Conservation (phyloP, 306 rosid genomes). For the Corylus heterophylla region DNA sequence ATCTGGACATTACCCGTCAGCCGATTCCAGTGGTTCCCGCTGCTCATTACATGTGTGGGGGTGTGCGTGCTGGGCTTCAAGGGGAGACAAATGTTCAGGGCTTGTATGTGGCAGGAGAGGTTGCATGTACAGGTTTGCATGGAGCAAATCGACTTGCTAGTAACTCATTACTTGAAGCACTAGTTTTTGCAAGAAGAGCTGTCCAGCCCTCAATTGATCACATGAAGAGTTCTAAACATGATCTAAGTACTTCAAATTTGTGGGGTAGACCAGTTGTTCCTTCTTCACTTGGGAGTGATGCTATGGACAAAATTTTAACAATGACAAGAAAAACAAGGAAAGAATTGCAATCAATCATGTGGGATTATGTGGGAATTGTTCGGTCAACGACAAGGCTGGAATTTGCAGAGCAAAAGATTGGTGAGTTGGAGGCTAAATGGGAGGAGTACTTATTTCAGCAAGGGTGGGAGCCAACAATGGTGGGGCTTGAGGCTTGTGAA, state of each 20-base stretch:
- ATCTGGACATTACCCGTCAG: conserved; percentile 75
- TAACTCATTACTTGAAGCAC: conserved; percentile 95
- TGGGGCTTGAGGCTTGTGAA: conserved; percentile 79
- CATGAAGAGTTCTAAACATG: conserved; percentile 59
- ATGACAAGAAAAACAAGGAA: conserved; percentile 61
- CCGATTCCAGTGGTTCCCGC: conserved; percentile 96
- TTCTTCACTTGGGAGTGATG: conserved; percentile 39
- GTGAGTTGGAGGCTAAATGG: conserved; percentile 74
- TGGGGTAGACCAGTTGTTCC: conserved; percentile 74
- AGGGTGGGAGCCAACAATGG: conserved; percentile 90
- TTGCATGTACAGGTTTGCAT: conserved; percentile 95
- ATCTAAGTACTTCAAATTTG: conserved; percentile 47
- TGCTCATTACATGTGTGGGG: conserved; percentile 98
- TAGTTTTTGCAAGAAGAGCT: conserved; percentile 91
- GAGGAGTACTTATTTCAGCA: conserved; percentile 64
- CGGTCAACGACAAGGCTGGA: conserved; percentile 76
- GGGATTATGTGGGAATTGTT: conserved; percentile 83
- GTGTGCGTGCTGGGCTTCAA: conserved; percentile 87
- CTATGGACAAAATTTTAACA: conserved; percentile 35
- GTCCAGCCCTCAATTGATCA: conserved; percentile 81
- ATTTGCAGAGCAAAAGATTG: conserved; percentile 66
- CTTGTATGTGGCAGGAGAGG: conserved; percentile 91
- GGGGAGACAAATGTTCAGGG: conserved; percentile 88
- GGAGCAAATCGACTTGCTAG: conserved; percentile 98
- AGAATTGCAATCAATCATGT: conserved; percentile 72